A percentile compares a stretch with the other conserved stretches of the same genome.
phyloP scores from a whole-genome alignment of 352 stramenopile species.

The Plasmopara viticola region DNA sequence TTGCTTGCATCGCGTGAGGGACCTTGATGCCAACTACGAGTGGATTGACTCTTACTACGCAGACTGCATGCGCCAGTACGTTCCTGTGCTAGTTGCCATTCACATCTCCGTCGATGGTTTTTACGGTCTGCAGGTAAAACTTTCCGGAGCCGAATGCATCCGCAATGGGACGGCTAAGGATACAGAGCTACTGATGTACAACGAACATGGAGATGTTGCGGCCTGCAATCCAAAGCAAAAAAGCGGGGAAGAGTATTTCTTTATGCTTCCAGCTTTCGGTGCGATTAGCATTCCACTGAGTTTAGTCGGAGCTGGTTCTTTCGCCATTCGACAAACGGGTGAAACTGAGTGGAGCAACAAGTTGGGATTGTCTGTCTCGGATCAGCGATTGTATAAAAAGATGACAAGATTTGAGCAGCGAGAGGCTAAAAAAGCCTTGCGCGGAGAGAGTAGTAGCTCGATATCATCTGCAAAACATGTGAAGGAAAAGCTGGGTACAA shows the following conservation, averaged over 20 bases:
- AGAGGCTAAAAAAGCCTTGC: constrained; percentile 55
- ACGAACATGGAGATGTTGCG: constrained; percentile 41
- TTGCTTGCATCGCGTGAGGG: constrained; percentile 61
- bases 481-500: constrained; percentile 62
- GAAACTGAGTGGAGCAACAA: constrained; percentile 84
- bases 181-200: constrained; percentile 64
- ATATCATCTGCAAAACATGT: constrained; percentile 49
- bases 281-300: constrained; percentile 68
- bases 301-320: constrained; percentile 60
- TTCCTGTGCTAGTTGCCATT: constrained; percentile 64
- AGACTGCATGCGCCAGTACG: constrained; percentile 57
- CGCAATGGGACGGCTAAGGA: constrained; percentile 75
- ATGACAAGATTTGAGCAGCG: constrained; percentile 67
- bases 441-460: constrained; percentile 35
- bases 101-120: constrained; percentile 65
- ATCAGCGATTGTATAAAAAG: constrained; percentile 70
- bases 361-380: constrained; percentile 55
- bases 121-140: constrained; percentile 72
- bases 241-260: constrained; percentile 43
- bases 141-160: constrained; percentile 63
- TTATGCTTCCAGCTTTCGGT: constrained; percentile 40
- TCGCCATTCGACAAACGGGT: constrained; percentile 78
- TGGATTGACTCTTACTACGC: constrained; percentile 82
- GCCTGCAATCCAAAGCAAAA: constrained; percentile 54
- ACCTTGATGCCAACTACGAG: constrained; percentile 69